Evolutionary conservation across 129 eudicot genomes (phyloP), one percentile per base, ranked within the genome.

Genomic region (Centrapalus pauciflorus): DNA sequence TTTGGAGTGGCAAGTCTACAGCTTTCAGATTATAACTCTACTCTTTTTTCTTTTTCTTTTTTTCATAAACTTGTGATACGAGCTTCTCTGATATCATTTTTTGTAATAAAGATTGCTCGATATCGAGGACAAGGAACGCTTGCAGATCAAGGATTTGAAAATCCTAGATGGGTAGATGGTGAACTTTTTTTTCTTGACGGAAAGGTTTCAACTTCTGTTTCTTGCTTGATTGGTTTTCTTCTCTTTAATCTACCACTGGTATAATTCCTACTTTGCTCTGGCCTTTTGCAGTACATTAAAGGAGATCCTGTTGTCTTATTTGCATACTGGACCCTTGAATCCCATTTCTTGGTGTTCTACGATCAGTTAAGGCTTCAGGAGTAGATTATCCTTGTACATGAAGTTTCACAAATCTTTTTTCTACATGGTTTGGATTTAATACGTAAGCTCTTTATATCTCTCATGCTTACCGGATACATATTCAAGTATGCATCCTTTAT

Each of bases 131-230:
- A 94, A 83, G 99, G 99, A 66, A 94, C 97, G 76, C 78, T 94
- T 43, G 93, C 99, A 7, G 96, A 86, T 46, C 90, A 90, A 26
- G 99, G 99, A 9, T 86, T 84, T 66, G 55, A 32, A 37, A 94
- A 89, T 66, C 95, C 99, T 67, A 80, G 90, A 78, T 94, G 99
- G 99, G 97, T 94, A 29, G 97, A 94, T 69, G 99, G 99, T 45
- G 99, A 94, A 80, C 93, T 94, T 63, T 93, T 94, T 73, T 82
- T 94, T 40, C 75, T 94, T 66, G 99, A 94, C 58, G 99, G 99
- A 69, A 94, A 94, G 99, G 99, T 94, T 72, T 24, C 2, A 6
- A 11, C 29, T 40, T 55, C 43, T 50, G 43, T 59, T 45, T 14
- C 2, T 16, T 34, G 17, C 45, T 49, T 29, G 27, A 55, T 23